phyloP scores from a whole-genome alignment of 805 yeast genomes.

The Pichia paraexigua region DNA sequence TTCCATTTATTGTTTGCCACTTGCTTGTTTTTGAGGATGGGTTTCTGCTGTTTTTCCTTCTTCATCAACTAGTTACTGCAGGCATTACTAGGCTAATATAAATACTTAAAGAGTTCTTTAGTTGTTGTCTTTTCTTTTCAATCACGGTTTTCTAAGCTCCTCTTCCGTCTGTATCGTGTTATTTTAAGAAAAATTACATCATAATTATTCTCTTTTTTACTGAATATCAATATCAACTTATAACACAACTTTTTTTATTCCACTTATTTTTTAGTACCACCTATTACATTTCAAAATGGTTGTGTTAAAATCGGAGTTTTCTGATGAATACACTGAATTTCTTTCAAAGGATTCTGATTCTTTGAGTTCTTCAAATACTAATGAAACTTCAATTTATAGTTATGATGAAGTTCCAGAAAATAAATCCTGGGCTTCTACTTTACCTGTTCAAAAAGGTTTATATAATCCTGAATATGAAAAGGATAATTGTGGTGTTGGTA shows the following conservation, averaged over 20 bases:
- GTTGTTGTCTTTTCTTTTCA: not conserved
- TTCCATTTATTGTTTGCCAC: not conserved
- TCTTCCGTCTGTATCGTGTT: not conserved
- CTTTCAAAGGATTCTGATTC: not conserved
- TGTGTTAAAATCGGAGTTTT: constrained; percentile 23
- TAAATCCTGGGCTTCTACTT: constrained; percentile 84
- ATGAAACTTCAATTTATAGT: constrained; percentile 35
- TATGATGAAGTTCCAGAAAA: constrained; percentile 74
- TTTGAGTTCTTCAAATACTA: not conserved
- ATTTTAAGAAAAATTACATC: not conserved
- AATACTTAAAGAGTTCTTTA: not conserved
- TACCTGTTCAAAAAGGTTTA: constrained; percentile 81
- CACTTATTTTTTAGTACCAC: not conserved
- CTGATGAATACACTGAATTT: constrained; percentile 19
- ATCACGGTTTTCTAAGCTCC: not conserved
- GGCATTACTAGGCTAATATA: not conserved
- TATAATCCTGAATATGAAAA: constrained; percentile 91
- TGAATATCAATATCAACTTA: no score
- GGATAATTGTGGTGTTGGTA: constrained; percentile 95
- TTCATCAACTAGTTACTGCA: not conserved
- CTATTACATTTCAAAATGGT: constrained; percentile 12
- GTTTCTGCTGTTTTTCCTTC: not conserved
- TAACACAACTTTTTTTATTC: no score
- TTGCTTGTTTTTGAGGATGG: no score
- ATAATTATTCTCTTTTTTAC: not conserved